Evolutionary conservation across 2,329 filamentous ascomycete species (phyloP).

Genomic region (Didymella keratinophila): DNA sequence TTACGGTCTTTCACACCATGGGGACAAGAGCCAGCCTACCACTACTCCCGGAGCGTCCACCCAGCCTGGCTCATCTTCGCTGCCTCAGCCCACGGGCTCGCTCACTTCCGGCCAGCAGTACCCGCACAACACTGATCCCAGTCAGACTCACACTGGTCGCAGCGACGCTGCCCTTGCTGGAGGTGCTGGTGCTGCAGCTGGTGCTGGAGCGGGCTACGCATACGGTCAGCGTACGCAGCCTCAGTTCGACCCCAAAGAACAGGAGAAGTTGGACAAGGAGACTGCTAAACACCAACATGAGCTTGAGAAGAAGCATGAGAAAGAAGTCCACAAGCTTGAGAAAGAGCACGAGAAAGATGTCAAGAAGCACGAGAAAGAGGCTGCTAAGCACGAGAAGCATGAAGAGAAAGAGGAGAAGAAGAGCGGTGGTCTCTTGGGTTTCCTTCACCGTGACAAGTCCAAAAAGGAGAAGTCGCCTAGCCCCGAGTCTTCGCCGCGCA

Average conservation of each 20-base stretch:
- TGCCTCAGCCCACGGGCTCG: constrained; percentile 11
- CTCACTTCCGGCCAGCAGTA: constrained; percentile 12
- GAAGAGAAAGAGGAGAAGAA: constrained; percentile 42
- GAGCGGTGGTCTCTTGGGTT: constrained; percentile 50
- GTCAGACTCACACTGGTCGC: constrained; percentile 11
- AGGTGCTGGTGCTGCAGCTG: constrained; percentile 25
- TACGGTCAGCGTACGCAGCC: constrained; percentile 35
- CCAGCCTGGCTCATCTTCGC: constrained; percentile 14
- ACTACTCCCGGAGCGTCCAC: constrained; percentile 3
- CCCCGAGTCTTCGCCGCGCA: constrained; percentile 29
- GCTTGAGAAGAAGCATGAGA: constrained; percentile 31
- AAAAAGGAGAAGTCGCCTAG: constrained; percentile 46
- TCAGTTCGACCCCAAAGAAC: constrained; percentile 25
- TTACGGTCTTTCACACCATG: constrained; percentile 13
- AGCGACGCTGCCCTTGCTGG: constrained; percentile 15
- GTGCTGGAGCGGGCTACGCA: constrained; percentile 40
- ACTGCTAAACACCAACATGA: constrained; percentile 24
- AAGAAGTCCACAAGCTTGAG: constrained; percentile 29
- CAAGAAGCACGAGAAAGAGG: constrained; percentile 33
- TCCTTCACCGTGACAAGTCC: constrained; percentile 54
- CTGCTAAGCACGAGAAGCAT: constrained; percentile 22
- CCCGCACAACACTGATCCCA: constrained; percentile 6
- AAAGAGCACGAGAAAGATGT: constrained; percentile 27
- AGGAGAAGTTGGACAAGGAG: constrained; percentile 27
- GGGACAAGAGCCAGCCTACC: constrained; percentile 1